Evolutionary conservation across 1,284 basidiomycete species (phyloP), one percentile per base, ranked within the genome.

Genomic region (Ustanciosporium gigantosporum): DNA sequence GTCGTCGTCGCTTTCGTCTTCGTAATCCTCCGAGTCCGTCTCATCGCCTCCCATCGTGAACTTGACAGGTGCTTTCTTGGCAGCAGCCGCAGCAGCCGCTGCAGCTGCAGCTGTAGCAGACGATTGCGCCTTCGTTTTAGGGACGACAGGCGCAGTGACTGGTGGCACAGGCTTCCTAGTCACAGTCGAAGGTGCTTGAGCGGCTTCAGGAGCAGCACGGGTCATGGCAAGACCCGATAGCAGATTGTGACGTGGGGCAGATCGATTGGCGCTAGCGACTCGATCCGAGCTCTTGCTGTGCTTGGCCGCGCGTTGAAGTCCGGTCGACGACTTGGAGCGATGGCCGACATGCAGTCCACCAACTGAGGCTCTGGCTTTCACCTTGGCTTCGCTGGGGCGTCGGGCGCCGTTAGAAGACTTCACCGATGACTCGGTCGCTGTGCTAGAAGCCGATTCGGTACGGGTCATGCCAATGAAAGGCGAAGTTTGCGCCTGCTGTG

Each of bases 31-130:
- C 27, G 62, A 66, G 34, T 72, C 69, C 9, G 46, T 59, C 36
- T 73, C 72, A 36, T 67, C 70, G 36, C 51, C 61, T 19, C 75
- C 75, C 53, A 74, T 73, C 25, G 56, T 75, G 36, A 77, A 77
- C 40, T 55, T 60, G 51, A 60, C 62, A 3, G 62, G 62, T 34
- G 51, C 50, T 44, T 57, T 66, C 39, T 55, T 60, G 5, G 46
- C 29, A 2, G 53, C 34, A 4, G 58, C 29, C 15, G 53, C 17
- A 19, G 50, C 45, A 20, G 42, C 39, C 25, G 37, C 25, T 15
- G 19, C n/a, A 7, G 29, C 27, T 20, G 27, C 34, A 17, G 43
- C n/a, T 17, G 25, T 9, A 8, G 43, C 23, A 29, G 27, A 29
- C 27, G 9, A 11, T 29, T 29, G 11, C n/a, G 27, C 11, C n/a